Base-by-base conservation (phyloP, 345 rosid genomes). In the Ricinus communis region DNA sequence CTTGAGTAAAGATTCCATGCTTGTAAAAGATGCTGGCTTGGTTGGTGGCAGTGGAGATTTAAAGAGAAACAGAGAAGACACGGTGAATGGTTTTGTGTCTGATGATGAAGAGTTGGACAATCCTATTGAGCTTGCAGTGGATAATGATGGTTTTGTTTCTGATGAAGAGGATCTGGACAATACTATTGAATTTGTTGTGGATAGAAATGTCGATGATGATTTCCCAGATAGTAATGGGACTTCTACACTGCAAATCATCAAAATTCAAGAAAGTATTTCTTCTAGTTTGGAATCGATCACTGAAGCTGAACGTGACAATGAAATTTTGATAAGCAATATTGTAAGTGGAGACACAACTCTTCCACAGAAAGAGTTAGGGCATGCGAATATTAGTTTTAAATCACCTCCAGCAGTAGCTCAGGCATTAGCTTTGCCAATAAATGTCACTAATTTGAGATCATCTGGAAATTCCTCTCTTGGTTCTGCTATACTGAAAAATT, bases 191-290 rank as follows among this genome's bases (percentile, higher is more conserved):
- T 53, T 77, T 77, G 80, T 10, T 49, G 54, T 71, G 10, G 85
- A 68, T 64, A 53, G 66, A 65, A 68, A 73, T 55, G 63, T 62
- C 0, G 68, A 74, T 43, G 57, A 63, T 62, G 77, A 33, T 72
- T 68, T 40, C 31, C 41, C 43, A 12, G 50, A 63, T 64, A 45
- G 30, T 46, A 50, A 68, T 38, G 66, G 18, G 50, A 63, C 52
- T 40, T n/a, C 15, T 41, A 51, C 19, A 63, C 19, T 19, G 27
- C 62, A 56, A 30, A 45, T 64, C 41, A 80, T 33, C 53, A 45
- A 62, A 57, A 68, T 33, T 72, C 68, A 69, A 59, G 86, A 82
- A 57, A 79, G 64, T 28, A 65, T 63, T 80, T 71, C 80, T 80
- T 71, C 80, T 58, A 60, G 67, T 47, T 14, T 78, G 74, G 79